Evolutionary conservation across 345 rosid species (phyloP).

Genomic region (Syzygium jambos): DNA sequence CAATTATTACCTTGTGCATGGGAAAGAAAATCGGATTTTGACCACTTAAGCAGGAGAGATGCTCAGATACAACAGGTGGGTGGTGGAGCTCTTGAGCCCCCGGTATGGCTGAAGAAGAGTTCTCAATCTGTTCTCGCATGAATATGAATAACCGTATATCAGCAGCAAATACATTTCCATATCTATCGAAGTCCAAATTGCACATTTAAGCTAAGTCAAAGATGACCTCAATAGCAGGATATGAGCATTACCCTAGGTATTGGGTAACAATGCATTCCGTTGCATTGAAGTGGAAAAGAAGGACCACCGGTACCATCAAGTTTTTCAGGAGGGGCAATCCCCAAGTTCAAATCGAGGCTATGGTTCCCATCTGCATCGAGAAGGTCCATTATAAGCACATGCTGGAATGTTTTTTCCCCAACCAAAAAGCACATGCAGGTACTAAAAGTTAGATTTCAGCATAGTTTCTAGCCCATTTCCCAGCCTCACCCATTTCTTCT

Average conservation of each 20-base stretch:
- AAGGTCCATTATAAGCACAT: neutral
- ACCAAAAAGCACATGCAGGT: neutral
- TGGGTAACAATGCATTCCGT: neutral
- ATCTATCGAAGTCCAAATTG: neutral
- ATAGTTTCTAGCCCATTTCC: conserved; percentile 15
- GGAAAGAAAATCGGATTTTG: conserved; percentile 30
- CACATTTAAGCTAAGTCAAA: neutral
- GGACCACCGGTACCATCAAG: conserved; percentile 8
- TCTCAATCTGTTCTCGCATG: conserved; percentile 14
- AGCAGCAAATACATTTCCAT: neutral
- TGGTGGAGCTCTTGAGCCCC: conserved; percentile 12
- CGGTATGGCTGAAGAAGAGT: conserved; percentile 11
- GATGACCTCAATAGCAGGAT: neutral
- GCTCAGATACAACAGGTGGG: conserved; percentile 18
- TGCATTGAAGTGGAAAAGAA: conserved; percentile 1
- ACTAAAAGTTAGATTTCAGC: neutral
- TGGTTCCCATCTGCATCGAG: conserved; percentile 22
- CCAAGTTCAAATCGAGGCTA: conserved; percentile 47
- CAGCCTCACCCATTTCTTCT: conserved; percentile 10
- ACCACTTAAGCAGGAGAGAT: conserved; percentile 21
- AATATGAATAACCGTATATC: neutral
- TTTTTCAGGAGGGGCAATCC: conserved; percentile 36
- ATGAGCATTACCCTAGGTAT: neutral
- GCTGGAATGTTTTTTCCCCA: neutral
- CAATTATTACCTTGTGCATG: conserved; percentile 21